Percentiles rank a stretch among this genome's conserved stretches.
Conservation (phyloP, 2,329 filamentous ascomycete genomes). For the Penicillium sp. region DNA sequence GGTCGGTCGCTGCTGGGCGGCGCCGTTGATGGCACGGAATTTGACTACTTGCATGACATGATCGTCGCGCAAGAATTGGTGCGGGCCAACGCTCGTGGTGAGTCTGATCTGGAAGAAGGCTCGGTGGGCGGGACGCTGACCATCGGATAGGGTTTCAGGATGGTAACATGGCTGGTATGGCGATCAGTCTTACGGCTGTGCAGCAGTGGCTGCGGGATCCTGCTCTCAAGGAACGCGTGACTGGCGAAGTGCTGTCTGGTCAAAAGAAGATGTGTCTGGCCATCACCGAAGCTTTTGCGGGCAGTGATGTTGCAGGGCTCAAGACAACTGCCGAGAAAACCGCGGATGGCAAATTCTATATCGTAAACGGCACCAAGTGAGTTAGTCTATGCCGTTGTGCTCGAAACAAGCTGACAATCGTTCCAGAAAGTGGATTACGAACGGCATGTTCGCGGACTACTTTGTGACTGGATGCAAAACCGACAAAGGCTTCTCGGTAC, state of each 20-base stretch:
- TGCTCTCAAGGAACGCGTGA: conserved; percentile 63
- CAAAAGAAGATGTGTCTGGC: conserved; percentile 86
- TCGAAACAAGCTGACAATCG: background rate
- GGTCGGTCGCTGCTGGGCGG: conserved; percentile 66
- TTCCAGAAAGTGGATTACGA: conserved; percentile 81
- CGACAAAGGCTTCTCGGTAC: conserved; percentile 72
- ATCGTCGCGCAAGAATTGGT: conserved; percentile 71
- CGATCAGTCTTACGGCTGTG: conserved; percentile 74
- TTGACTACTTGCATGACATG: conserved; percentile 84
- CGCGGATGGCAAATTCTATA: conserved; percentile 69
- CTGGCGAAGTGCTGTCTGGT: conserved; percentile 70
- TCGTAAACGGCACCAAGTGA: conserved; percentile 48
- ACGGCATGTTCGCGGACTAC: conserved; percentile 76
- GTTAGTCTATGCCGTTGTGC: background rate
- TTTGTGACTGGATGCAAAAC: conserved; percentile 79
- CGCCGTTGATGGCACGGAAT: conserved; percentile 71
- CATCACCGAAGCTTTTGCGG: conserved; percentile 85
- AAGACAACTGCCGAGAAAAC: conserved; percentile 76
- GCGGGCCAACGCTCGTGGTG: conserved; percentile 64
- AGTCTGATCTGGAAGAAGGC: background rate
- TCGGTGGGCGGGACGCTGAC: background rate
- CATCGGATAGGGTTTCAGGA: conserved; percentile 65
- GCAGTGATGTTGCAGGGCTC: conserved; percentile 75
- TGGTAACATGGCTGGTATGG: conserved; percentile 83
- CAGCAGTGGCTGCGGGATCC: conserved; percentile 73